A percentile compares a stretch with the other conserved stretches of the same genome.
These are phyloP conservation scores for Ramalina intermedia DNA, from an alignment of 495 filamentous ascomycete species.

Conservation along the genomic window DNA sequence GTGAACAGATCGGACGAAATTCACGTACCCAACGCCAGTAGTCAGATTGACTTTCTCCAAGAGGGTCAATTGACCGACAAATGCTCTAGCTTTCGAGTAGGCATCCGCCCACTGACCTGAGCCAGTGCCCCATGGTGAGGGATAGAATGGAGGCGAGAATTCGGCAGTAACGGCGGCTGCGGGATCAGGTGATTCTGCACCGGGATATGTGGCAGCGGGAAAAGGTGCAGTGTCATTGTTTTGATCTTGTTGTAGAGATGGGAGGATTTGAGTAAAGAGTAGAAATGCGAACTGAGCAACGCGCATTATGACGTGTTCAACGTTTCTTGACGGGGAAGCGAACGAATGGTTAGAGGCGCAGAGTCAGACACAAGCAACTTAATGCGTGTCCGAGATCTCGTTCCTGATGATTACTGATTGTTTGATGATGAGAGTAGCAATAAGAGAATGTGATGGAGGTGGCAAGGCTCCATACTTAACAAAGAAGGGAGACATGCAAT, in stretches of 20 bases:
- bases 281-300: too few species aligned
- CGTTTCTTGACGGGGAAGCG: not conserved
- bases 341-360: not conserved
- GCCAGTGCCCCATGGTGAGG: conserved; percentile 66
- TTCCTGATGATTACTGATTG: not conserved
- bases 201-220: conserved; percentile 13
- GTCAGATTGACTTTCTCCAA: conserved; percentile 92
- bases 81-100: conserved; percentile 60
- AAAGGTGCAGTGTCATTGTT: conserved; percentile 13
- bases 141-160: conserved; percentile 57
- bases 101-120: conserved; percentile 60
- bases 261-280: not conserved
- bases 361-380: not conserved
- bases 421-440: not conserved
- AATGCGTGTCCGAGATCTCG: not conserved
- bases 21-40: conserved; percentile 57
- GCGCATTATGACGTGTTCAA: too few species aligned
- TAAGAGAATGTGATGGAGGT: not conserved
- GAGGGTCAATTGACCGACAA: conserved; percentile 76
- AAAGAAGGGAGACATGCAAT: too few species aligned
- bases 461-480: not conserved
- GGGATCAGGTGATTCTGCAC: conserved; percentile 13
- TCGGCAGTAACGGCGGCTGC: conserved; percentile 1
- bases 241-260: conserved; percentile 8
- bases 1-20: not conserved